Evolutionary conservation across 169 alveolate species (phyloP), one percentile per base, ranked within the genome.

Genomic region (Perkinsus chesapeaki): DNA sequence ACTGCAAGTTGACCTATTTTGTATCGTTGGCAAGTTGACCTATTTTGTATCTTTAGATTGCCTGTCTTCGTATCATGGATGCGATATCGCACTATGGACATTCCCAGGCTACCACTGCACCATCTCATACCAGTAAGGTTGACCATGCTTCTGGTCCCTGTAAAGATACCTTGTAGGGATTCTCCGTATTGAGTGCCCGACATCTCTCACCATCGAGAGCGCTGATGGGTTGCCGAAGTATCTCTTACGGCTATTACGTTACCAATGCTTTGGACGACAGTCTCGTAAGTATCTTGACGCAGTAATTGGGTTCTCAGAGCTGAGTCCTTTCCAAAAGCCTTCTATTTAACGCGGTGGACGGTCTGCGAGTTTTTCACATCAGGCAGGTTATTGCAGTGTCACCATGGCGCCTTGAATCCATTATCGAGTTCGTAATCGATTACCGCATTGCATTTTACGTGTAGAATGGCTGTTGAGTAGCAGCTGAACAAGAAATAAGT

Each of bases 11-110:
- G n/a, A n/a, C 1, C 82, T 23, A 1, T 0, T 20, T 34, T 9
- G 82, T 1, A 0, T 23, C 12, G 82, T 60, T 16, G 82, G 37
- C 16, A 5, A 9, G 60, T 43, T 7, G 82, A 1, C 82, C 36
- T 60, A 60, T 7, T 1, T 1, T 7, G 82, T 60, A 9, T 60
- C 12, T 23, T 12, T 23, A 60, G 82, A 34, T 60, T 34, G 82
- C 82, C 82, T 60, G 82, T 16, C 82, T 60, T 0, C 82, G 27
- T 16, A 34, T 60, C 31, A 60, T 60, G 82, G 82, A 60, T 60
- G 82, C 82, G 82, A 60, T 60, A 60, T 60, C 82, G 82, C 82
- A 60, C 82, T 60, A 60, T 60, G 82, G 82, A 27, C 82, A 60
- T 1, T 7, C 82, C 82, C 27, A 27, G 12, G 3, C 31, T 20